Evolutionary conservation across 805 yeast species (phyloP).

Genomic region (Sungouiozyma ichnusensis): DNA sequence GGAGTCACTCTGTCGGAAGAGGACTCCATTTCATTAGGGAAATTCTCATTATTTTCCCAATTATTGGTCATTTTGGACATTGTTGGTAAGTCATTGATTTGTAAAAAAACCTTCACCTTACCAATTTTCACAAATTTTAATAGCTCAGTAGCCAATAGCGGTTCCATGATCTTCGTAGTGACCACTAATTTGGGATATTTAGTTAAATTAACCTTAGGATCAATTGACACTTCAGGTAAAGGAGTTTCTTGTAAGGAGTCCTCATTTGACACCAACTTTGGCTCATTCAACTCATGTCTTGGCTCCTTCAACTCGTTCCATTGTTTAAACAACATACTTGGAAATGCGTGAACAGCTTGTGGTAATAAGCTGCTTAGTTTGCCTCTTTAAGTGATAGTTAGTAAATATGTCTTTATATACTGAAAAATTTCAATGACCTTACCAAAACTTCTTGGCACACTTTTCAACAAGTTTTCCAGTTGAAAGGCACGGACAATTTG

Average conservation of each 20-base stretch:
- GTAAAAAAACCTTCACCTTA: constrained; percentile 8
- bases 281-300: constrained; percentile 36
- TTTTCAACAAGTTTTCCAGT: neutral
- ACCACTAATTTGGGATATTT: constrained; percentile 12
- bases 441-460: too few species aligned
- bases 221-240: constrained; percentile 26
- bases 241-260: constrained; percentile 19
- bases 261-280: constrained; percentile 12
- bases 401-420: too few species aligned
- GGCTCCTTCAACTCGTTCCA: constrained; percentile 38
- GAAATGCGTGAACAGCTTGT: neutral
- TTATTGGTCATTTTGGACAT: neutral
- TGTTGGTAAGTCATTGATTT: constrained; percentile 1
- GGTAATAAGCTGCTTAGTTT: neutral
- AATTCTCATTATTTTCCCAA: constrained; percentile 20
- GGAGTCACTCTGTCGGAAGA: constrained; percentile 2
- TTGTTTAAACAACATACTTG: constrained; percentile 39
- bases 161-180: constrained; percentile 20
- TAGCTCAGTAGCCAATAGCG: constrained; percentile 18
- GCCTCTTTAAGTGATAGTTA: too few species aligned
- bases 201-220: constrained; percentile 7
- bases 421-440: neutral
- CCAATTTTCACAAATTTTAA: constrained; percentile 10
- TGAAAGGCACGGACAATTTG: constrained; percentile 1
- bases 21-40: constrained; percentile 20